Evolutionary conservation across 345 rosid species (phyloP), one percentile per base, ranked within the genome.

Genomic region (Mercurialis annua): DNA sequence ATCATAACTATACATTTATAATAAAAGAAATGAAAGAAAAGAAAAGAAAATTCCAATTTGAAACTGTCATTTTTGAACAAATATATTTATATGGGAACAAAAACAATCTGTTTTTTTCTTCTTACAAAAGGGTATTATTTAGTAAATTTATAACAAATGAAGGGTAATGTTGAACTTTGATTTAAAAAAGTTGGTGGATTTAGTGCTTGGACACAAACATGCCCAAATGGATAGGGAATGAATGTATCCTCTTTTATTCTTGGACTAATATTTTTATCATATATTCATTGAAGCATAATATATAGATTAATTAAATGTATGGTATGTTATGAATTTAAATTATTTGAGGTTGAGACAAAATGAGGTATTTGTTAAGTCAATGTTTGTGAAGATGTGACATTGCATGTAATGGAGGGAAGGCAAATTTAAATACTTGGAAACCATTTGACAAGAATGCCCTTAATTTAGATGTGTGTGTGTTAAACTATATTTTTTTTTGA

Each of bases 321-420:
- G 11, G 17, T n/a, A n/a, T 51, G 1, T 38, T 56, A n/a, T n/a
- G 57, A 47, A 64, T 42, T 60, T 46, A 38, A 42, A 43, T 75
- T 40, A 64, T 40, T 47, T 48, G 27, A n/a, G 21, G 57, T 6
- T 33, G n/a, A 49, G 31, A 30, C 18, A 18, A 7, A 40, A 26
- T 44, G 48, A 43, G 12, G 5, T 42, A 23, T 21, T 21, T 20
- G 5, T 30, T 34, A n/a, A n/a, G n/a, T n/a, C n/a, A n/a, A n/a
- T n/a, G n/a, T 2, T 16, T 43, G 2, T 1, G 38, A 26, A 51
- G 73, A 57, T 40, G n/a, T 21, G 77, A 68, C 61, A 42, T 29
- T 48, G 26, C 44, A 2, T n/a, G 29, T 27, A 51, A 29, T 27
- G 73, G 67, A 52, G 78, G 78, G 70, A 69, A 30, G 50, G 44